phyloP scores from a whole-genome alignment of 331 rosid genomes.

The Spiraea crenata region DNA sequence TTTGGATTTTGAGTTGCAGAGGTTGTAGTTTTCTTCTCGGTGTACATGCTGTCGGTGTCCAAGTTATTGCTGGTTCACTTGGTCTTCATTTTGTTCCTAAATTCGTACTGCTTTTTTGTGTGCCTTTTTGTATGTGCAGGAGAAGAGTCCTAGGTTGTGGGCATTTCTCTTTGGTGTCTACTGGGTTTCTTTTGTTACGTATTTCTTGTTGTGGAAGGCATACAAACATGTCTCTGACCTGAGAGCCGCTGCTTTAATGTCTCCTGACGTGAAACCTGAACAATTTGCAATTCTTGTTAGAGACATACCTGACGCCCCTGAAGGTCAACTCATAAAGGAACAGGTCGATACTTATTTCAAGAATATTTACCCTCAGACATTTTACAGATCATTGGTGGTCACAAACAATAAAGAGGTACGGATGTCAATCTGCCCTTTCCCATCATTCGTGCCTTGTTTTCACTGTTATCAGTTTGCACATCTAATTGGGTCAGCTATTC shows the following conservation, averaged over 20 bases:
- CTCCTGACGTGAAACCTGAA: slow-evolving; percentile 72
- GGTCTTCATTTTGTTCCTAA: neutral
- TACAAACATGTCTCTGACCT: slow-evolving; percentile 62
- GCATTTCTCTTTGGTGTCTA: slow-evolving; percentile 65
- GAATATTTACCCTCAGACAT: slow-evolving; percentile 62
- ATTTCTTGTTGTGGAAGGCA: slow-evolving; percentile 75
- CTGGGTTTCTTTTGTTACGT: slow-evolving; percentile 72
- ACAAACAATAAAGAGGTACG: slow-evolving; percentile 77
- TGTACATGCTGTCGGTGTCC: neutral
- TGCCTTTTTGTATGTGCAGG: slow-evolving; percentile 39
- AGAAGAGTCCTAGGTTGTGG: slow-evolving; percentile 67
- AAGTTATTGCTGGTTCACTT: neutral
- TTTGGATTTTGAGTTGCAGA: neutral
- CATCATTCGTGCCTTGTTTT: neutral
- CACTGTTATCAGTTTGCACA: neutral
- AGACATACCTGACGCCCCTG: slow-evolving; percentile 67
- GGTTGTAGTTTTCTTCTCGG: neutral
- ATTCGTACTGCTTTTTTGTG: neutral
- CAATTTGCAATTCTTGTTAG: slow-evolving; percentile 85
- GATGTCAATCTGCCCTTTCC: neutral
- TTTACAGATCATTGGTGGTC: slow-evolving; percentile 77
- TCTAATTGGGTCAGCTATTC: slow-evolving; percentile 2
- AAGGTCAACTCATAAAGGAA: slow-evolving; percentile 69
- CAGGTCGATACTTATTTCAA: slow-evolving; percentile 69
- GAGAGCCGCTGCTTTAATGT: slow-evolving; percentile 61